Percentiles rank a stretch among this genome's conserved stretches.
Evolutionary conservation across 176 grass and related monocot genomes (phyloP).

Genomic region (Aechmea fasciata): DNA sequence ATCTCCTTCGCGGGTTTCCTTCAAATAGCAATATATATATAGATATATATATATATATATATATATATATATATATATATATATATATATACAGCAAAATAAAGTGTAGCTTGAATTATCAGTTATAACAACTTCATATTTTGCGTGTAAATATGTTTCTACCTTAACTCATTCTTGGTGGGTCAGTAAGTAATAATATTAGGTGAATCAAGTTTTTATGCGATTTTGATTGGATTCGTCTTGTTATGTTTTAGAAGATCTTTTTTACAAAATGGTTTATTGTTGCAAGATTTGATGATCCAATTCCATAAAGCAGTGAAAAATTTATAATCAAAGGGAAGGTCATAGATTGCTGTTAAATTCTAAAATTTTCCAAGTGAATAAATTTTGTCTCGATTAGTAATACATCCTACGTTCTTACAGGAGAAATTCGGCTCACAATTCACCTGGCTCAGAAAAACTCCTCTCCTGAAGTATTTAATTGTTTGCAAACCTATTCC

Average conservation of each 20-base stretch:
- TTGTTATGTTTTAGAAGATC: too few species aligned
- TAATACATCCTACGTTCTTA: constrained; percentile 11
- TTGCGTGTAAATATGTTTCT: background rate
- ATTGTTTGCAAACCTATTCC: background rate
- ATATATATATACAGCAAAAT: too few species aligned
- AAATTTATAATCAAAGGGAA: background rate
- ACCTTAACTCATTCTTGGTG: too few species aligned
- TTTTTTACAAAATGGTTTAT: too few species aligned
- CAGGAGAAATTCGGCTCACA: constrained; percentile 70
- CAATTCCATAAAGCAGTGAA: background rate
- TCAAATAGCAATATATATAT: too few species aligned
- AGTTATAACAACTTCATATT: background rate
- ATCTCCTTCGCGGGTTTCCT: background rate
- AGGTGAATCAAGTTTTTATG: too few species aligned
- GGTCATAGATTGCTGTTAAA: background rate
- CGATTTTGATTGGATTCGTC: too few species aligned
- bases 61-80: too few species aligned
- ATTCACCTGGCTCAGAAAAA: constrained; percentile 42
- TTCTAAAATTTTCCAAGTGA: background rate
- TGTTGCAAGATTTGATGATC: too few species aligned
- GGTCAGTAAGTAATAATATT: too few species aligned
- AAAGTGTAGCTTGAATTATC: background rate
- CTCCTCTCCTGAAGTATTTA: background rate
- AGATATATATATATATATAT: too few species aligned
- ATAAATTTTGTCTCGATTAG: background rate